Evolutionary conservation across 2,329 filamentous ascomycete genomes (phyloP).

Genomic region (Dactylellina drechsleri): DNA sequence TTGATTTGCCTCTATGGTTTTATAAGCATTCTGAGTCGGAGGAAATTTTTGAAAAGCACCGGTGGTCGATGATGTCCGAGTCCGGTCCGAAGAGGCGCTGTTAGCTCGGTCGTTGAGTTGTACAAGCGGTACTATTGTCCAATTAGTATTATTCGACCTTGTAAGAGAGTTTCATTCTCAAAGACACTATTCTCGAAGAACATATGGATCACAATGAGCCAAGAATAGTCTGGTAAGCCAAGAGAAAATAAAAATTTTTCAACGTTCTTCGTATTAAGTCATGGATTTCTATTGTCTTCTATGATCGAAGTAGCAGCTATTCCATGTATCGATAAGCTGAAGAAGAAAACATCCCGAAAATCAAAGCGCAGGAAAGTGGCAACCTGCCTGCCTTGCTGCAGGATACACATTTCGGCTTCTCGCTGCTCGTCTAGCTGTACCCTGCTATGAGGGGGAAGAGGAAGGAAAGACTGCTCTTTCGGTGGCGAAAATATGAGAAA

Average conservation of each 20-base stretch:
- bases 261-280: background rate
- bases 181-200: conserved; percentile 8
- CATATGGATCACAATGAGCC: too few species aligned
- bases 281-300: conserved; percentile 18
- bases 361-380: conserved; percentile 26
- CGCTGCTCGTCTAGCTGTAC: conserved; percentile 49
- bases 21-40: conserved; percentile 31
- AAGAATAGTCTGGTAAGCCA: too few species aligned
- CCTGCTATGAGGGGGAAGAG: background rate
- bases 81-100: background rate
- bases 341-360: conserved; percentile 31
- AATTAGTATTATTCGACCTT: too few species aligned
- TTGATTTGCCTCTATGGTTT: too few species aligned
- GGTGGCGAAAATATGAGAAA: conserved; percentile 19
- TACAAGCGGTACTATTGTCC: conserved; percentile 13
- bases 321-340: conserved; percentile 39
- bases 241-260: background rate
- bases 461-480: background rate
- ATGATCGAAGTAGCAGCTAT: conserved; percentile 28
- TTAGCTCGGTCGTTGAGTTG: background rate
- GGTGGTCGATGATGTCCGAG: conserved; percentile 8
- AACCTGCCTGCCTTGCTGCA: conserved; percentile 13
- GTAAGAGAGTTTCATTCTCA: too few species aligned
- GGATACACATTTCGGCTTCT: conserved; percentile 18
- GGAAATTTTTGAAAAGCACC: background rate